Percentiles rank a stretch among this genome's conserved stretches.
phyloP scores from a whole-genome alignment of 176 grass and related monocot species.

The Phragmites australis region DNA sequence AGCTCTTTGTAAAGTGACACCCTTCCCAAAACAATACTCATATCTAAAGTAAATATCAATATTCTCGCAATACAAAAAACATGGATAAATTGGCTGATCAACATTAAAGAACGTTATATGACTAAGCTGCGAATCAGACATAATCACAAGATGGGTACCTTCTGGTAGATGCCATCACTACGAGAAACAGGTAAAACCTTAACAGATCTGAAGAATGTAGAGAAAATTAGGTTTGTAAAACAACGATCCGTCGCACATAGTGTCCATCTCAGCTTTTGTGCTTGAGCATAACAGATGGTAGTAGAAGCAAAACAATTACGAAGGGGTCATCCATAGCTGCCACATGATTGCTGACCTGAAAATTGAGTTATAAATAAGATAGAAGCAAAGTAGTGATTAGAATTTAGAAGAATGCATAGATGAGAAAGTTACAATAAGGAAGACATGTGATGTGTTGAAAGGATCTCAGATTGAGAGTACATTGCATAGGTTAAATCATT shows the following conservation, averaged over 20 bases:
- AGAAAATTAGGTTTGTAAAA: slow-evolving; percentile 83
- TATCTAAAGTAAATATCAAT: not conserved
- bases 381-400: not conserved
- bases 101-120: not conserved
- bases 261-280: slow-evolving; percentile 89
- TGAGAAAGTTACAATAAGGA: not conserved
- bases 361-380: slow-evolving; percentile 28
- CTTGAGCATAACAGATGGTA: slow-evolving; percentile 75
- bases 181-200: slow-evolving; percentile 95
- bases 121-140: not conserved
- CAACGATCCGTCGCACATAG: slow-evolving; percentile 91
- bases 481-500: not conserved
- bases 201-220: slow-evolving; percentile 81
- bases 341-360: slow-evolving; percentile 95
- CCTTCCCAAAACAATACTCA: not conserved
- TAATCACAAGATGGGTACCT: slow-evolving; percentile 52
- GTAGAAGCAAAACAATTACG: slow-evolving; percentile 82
- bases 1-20: not conserved
- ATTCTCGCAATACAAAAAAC: not conserved
- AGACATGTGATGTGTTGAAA: not conserved
- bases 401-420: not conserved
- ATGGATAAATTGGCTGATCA: not conserved
- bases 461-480: not conserved
- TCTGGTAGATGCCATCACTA: slow-evolving; percentile 87
- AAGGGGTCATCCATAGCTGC: slow-evolving; percentile 93